These are phyloP conservation scores for Endotrypanum monterogeii DNA, from an alignment of 208 protist genomes.

Conservation along the genomic window DNA sequence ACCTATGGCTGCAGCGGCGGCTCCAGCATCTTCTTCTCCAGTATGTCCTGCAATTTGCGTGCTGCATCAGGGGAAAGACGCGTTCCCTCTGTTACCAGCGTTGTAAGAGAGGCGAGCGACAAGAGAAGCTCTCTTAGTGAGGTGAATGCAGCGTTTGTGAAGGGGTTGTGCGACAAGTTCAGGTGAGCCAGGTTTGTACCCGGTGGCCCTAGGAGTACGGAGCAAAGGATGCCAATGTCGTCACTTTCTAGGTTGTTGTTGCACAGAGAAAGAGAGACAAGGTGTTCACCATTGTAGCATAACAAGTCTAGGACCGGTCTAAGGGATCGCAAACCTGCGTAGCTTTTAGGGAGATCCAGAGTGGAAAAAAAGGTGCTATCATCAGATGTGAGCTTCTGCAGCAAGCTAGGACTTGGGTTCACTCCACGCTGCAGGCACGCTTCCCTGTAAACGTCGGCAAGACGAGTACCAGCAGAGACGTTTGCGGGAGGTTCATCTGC, in stretches of 20 bases:
- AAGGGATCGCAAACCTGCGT: conserved; percentile 54
- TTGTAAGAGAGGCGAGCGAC: conserved; percentile 15
- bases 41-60: conserved; percentile 1
- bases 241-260: conserved; percentile 62
- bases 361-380: conserved; percentile 23
- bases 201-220: conserved; percentile 18
- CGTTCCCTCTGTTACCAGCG: conserved; percentile 32
- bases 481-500: background rate
- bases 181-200: conserved; percentile 34
- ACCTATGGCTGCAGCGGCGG: background rate
- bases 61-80: background rate
- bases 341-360: conserved; percentile 63
- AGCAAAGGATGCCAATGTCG: conserved; percentile 36
- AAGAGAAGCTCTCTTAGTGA: conserved; percentile 25
- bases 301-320: conserved; percentile 44
- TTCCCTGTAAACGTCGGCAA: conserved; percentile 32
- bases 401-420: conserved; percentile 32
- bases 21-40: background rate
- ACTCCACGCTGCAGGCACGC: conserved; percentile 35
- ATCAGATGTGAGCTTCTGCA: conserved; percentile 20
- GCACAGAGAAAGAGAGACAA: conserved; percentile 40
- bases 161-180: conserved; percentile 53
- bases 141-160: conserved; percentile 27
- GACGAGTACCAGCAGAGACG: conserved; percentile 1
- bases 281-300: conserved; percentile 28